Base-by-base conservation (phyloP, 352 stramenopile genomes). In the Albugo laibachii region DNA sequence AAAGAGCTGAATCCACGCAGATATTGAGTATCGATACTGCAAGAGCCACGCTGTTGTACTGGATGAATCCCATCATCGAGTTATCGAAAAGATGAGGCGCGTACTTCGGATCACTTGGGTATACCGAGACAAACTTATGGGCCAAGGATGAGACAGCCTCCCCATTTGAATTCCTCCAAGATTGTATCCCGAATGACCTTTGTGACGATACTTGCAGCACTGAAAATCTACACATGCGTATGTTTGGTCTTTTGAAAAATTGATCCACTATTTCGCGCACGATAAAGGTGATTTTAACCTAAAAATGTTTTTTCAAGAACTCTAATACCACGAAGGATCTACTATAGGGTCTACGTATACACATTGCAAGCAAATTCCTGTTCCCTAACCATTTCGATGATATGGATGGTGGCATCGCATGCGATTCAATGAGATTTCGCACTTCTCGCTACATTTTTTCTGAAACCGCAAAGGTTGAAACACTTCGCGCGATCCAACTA, bases 201-300 rank as follows among this genome's bases (percentile, higher is more conserved):
- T 27, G 92, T 89, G 0, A 76, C 69, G 44, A 95, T 95, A 84
- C 81, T 94, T 14, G 84, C 84, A 2, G 84, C 84, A 65, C 83
- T 93, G 14, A 95, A 81, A 3, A 93, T 70, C 69, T 82, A 38
- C 38, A 56, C 3, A 31, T 10, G 3, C 24, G n/a, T 19, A 8
- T 43, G 2, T 0, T 19, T 20, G 38, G n/a, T 19, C 81, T 81
- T 61, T 95, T 94, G 77, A 96, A 97, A 11, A 97, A 76, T 49
- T 85, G 93, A 62, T 97, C 92, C 16, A 88, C 92, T 54, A 97
- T 97, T 68, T 94, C 95, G 58, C 93, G 83, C n/a, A 97, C 92
- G 34, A 84, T 73, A 56, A 97, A 97, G 49, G 83, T 61, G 58
- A 97, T 95, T 18, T 60, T 72, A 21, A 74, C 75, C 36, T 82